Base-by-base conservation (phyloP, 2,329 filamentous ascomycete genomes). In the Alternaria sp. region DNA sequence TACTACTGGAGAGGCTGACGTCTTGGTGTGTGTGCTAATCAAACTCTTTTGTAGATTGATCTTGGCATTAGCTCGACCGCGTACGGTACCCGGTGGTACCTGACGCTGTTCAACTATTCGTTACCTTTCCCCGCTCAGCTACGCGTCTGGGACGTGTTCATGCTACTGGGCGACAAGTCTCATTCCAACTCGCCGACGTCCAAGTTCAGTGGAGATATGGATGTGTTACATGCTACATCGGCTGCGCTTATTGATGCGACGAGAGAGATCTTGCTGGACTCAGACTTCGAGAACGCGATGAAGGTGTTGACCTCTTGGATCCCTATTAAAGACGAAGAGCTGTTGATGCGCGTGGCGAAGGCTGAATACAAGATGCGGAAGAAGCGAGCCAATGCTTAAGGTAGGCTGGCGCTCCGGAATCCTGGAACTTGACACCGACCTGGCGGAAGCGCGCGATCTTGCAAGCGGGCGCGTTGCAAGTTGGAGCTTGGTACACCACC, bases 201-300 rank as follows among this genome's bases (percentile, higher is more conserved):
- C 38, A 78, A 73, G 22, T 76, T 75, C 56, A 82, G 86, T 68
- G 85, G 87, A 39, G 91, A 93, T 53, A 85, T 98, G 36, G 93
- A 96, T 71, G 86, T 98, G 36, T 82, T 99, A 51, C 95, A 99
- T 78, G 94, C 95, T 11, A 91, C 93, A 6, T 91, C 91, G 63
- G 91, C 94, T 3, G 94, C 95, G 2, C 85, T 99, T 28, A 94
- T 98, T 48, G 93, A 97, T 76, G 94, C 93, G 18, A 91, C 95
- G 67, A 86, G 92, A 38, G 92, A 97, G 63, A 92, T 96, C 52
- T 84, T 99, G 32, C 83, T 97, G 6, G 93, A 96, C 71, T 93
- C 92, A 18, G 95, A 99, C 76, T 99, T 98, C 78, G 95, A 99
- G 78, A 96, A 96, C 73, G 91, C 91, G 47, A 99, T 99, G 95